Evolutionary conservation across 345 rosid genomes (phyloP).

Genomic region (Trapa bicornis): DNA sequence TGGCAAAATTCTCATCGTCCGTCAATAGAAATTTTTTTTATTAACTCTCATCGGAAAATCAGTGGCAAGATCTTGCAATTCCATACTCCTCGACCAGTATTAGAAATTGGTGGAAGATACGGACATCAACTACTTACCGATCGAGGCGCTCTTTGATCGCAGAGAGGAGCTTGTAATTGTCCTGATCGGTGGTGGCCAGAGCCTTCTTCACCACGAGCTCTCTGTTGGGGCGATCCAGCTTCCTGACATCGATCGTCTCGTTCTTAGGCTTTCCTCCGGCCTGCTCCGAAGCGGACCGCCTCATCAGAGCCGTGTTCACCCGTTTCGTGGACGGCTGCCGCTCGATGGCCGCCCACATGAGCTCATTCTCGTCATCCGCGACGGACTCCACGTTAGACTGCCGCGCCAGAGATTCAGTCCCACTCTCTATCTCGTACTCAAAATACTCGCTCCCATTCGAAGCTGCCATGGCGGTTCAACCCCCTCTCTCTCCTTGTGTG

Average conservation of each 20-base stretch:
- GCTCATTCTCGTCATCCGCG: constrained; percentile 62
- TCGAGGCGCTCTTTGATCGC: constrained; percentile 73
- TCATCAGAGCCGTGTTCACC: constrained; percentile 31
- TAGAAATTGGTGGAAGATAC: too few species aligned
- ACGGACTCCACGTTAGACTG: constrained; percentile 57
- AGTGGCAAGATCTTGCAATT: too few species aligned
- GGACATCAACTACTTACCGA: constrained; percentile 20
- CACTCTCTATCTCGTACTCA: constrained; percentile 50
- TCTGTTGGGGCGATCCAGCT: constrained; percentile 39
- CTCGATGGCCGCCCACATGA: constrained; percentile 60
- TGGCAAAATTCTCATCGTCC: too few species aligned
- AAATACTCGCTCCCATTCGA: constrained; percentile 62
- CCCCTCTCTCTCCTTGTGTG: not conserved
- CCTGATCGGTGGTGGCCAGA: constrained; percentile 74
- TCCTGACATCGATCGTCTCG: constrained; percentile 63
- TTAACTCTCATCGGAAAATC: too few species aligned
- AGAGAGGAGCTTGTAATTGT: constrained; percentile 50
- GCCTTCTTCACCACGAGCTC: constrained; percentile 71
- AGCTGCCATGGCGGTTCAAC: constrained; percentile 33
- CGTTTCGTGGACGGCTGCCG: constrained; percentile 58
- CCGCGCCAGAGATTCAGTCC: constrained; percentile 40
- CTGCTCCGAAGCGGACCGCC: constrained; percentile 24
- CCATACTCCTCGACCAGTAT: not conserved
- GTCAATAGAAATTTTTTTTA: too few species aligned
- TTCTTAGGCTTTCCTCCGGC: constrained; percentile 7